Percentiles rank a stretch among this genome's conserved stretches.
These are phyloP conservation scores for Bacidia rubella DNA, from an alignment of 495 filamentous ascomycete species.

Conservation along the genomic window DNA sequence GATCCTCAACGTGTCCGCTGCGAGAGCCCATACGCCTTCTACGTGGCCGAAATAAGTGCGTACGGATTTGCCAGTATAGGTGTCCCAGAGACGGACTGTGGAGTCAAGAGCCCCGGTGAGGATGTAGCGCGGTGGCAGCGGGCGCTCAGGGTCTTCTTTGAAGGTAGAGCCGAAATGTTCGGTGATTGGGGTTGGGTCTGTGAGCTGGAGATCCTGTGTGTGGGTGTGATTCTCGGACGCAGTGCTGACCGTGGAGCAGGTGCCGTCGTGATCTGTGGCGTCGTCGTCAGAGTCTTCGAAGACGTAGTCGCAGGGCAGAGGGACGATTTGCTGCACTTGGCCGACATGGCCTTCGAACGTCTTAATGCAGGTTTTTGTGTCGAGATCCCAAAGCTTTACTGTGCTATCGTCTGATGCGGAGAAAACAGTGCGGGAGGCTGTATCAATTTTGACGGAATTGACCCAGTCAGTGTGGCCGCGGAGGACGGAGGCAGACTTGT, in stretches of 20 bases:
- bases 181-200: slow-evolving; percentile 28
- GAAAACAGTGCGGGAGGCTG: slow-evolving; percentile 65
- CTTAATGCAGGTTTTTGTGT: slow-evolving; percentile 60
- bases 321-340: slow-evolving; percentile 81
- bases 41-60: slow-evolving; percentile 93
- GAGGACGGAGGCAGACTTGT: slow-evolving; percentile 62
- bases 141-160: slow-evolving; percentile 37
- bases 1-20: slow-evolving; percentile 77
- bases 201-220: slow-evolving; percentile 14
- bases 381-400: slow-evolving; percentile 84
- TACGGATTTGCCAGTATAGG: slow-evolving; percentile 62
- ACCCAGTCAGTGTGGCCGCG: slow-evolving; percentile 88
- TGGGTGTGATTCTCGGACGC: slow-evolving; percentile 6
- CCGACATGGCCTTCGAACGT: slow-evolving; percentile 89
- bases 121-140: slow-evolving; percentile 73
- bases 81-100: slow-evolving; percentile 90
- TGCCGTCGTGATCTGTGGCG: slow-evolving; percentile 36
- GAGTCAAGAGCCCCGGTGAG: slow-evolving; percentile 80
- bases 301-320: slow-evolving; percentile 73
- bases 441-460: slow-evolving; percentile 78
- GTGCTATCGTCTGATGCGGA: slow-evolving; percentile 92
- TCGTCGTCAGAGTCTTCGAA: slow-evolving; percentile 53
- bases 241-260: slow-evolving; percentile 15
- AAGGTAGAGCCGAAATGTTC: slow-evolving; percentile 42
- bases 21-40: slow-evolving; percentile 90